Evolutionary conservation across 2,329 filamentous ascomycete species (phyloP), one percentile per base, ranked within the genome.

Genomic region (Pestalotiopsis fici): DNA sequence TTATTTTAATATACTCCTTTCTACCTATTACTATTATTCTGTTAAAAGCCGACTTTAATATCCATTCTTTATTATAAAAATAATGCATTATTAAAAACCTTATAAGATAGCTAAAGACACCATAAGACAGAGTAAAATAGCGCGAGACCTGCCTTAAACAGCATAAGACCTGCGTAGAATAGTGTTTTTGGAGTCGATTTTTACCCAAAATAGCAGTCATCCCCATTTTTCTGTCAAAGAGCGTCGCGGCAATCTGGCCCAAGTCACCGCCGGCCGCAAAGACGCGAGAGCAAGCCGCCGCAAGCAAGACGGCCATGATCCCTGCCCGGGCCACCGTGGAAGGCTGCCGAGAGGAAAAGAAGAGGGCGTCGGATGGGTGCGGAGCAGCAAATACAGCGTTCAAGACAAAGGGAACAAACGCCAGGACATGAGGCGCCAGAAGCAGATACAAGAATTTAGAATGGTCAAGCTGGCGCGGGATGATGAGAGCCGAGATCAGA

Each of bases 401-500:
- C 27, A 74, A 59, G 4, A 75, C 43, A 55, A 75, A 35, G 21
- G 74, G 73, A 4, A 43, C 69, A 61, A 76, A 74, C 12, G 70
- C 74, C 18, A 75, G 47, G 3, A 75, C 47, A 35, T 74, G 74
- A n/a, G 72, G 73, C 13, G 66, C 59, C 13, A 73, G 67, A 9
- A 76, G 69, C 2, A 73, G 54, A 13, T 39, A 50, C 59, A 74
- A 39, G 65, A 75, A 75, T 2, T 65, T 18, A 2, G 70, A 65
- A 3, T 35, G 55, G 23, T 62, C 56, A 43, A 67, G 63, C 27
- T 61, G 65, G n/a, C 61, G 35, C 12, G 73, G 67, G 43, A 72
- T 70, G 12, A 54, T 61, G 6, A 69, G 63, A 3, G 70, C 71
- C 35, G 67, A 69, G 25, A 63, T 50, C 43, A 12, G 9, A 21